Base-by-base conservation (phyloP, 2,329 filamentous ascomycete species). In the Pseudocercospora cruenta region DNA sequence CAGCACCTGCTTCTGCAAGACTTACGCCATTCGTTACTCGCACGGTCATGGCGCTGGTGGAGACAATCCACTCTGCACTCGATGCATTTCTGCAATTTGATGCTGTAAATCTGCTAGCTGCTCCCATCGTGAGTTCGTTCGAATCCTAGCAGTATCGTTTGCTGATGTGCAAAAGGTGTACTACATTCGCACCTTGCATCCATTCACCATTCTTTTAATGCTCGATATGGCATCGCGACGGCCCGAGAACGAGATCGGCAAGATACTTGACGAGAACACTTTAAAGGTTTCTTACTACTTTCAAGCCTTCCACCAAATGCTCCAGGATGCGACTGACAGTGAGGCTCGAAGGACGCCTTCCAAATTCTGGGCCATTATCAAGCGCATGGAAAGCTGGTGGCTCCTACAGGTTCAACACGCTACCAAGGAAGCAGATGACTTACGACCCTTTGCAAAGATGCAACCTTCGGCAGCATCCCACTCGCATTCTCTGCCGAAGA, bases 181-280 rank as follows among this genome's bases (percentile, higher is more conserved):
- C 53, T 64, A 64, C 28, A 64, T 64, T 26, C 62, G 62, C 16
- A 64, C 62, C 7, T 45, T 58, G 4, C 62, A 64, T 19, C 54
- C 62, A 5, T 49, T 64, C n/a, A 49, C 62, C 6, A 59, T 64
- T 21, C 39, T 64, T 10, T 53, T 64, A 4, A 64, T 64, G 53
- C 62, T 64, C 2, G 53, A 58, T 36, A 58, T 59, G 36, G 62
- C 54, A 19, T 53, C n/a, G n/a, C 54, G 62, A 14, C 62, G 62
- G 8, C 53, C 62, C 19, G 39, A 45, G 22, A 64, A 58, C 24
- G 62, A 64, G 26, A 31, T 64, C 19, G 33, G 45, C 4, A 64
- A 64, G 62, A 64, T 64, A n/a, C 19, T 64, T 6, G 62, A 64
- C 26, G 53, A 64, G 36, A 45, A 53, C 26, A 53, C 39, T 12